phyloP scores from a whole-genome alignment of 345 rosid genomes.

The Citrus hindsii region DNA sequence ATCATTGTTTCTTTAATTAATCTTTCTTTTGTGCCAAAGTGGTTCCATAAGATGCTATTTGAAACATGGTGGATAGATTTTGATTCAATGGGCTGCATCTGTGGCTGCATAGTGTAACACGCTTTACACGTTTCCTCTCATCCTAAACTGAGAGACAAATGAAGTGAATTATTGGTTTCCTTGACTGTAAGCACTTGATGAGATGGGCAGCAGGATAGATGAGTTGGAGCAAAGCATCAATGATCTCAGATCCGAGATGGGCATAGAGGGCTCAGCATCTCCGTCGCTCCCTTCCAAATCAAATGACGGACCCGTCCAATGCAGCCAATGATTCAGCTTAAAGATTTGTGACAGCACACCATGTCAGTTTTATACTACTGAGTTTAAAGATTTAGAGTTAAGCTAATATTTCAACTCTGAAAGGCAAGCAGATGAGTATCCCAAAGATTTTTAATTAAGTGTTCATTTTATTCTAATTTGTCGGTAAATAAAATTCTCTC shows the following conservation, averaged over 20 bases:
- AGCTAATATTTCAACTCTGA: not conserved
- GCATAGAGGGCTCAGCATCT: constrained; percentile 71
- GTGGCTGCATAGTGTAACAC: not conserved
- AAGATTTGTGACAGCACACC: not conserved
- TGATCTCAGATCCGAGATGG: constrained; percentile 76
- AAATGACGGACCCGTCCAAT: constrained; percentile 44
- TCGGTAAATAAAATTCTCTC: not conserved
- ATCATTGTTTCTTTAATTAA: not conserved
- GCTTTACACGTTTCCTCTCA: not conserved
- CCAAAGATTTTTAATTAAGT: not conserved
- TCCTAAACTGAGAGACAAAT: not conserved
- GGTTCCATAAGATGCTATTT: not conserved
- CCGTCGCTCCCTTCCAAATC: constrained; percentile 43
- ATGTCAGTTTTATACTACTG: not conserved
- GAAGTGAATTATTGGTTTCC: constrained; percentile 22
- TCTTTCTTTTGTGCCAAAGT: not conserved
- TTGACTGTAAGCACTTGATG: constrained; percentile 78
- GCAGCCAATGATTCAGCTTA: constrained; percentile 37
- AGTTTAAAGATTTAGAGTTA: not conserved
- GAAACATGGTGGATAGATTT: not conserved
- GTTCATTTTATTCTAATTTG: not conserved
- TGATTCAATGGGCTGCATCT: not conserved
- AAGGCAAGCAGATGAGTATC: not conserved
- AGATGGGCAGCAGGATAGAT: constrained; percentile 77
- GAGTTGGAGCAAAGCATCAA: constrained; percentile 86